Base-by-base conservation (phyloP, 2,329 filamentous ascomycete genomes). In the Colletotrichum eleusines region DNA sequence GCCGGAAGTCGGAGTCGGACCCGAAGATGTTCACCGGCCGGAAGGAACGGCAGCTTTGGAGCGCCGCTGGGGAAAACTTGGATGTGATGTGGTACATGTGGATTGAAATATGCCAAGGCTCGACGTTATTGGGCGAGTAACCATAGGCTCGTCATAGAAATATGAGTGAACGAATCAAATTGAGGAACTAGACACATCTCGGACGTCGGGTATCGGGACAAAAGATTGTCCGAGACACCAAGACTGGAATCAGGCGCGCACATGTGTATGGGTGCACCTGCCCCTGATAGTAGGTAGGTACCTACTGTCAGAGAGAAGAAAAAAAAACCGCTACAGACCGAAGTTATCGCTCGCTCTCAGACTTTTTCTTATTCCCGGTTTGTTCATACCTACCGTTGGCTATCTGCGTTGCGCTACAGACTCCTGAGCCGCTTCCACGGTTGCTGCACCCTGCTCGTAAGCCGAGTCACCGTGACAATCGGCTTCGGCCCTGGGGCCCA, bases 181-280 rank as follows among this genome's bases (percentile, higher is more conserved):
- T 0, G 6, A 53, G 8, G 9, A n/a, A n/a, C 26, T 42, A 64
- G 61, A 28, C 55, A 60, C 61, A 59, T 59, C 48, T 69, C 59
- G 68, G 68, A 62, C 53, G 44, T 77, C 76, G 76, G 76, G 53
- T 16, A 71, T 75, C 76, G 76, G 76, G 63, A 46, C 69, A 75
- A 76, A 77, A 57, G n/a, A 73, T 73, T 59, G 42, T 74, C 76
- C 76, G 76, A 62, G 31, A 64, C 28, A 31, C 18, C 42, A 50
- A 46, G 33, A 50, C 18, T n/a, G n/a, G 42, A 50, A n/a, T 42
- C n/a, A n/a, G n/a, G 53, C 46, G 54, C 23, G 61, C n/a, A 20
- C 44, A 38, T 33, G 31, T n/a, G 31, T 33, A 33, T 35, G 44
- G 46, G 40, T 63, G 35, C 51, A 62, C 23, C 44, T 46, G 44